Evolutionary conservation across 495 filamentous ascomycete species (phyloP).

Genomic region (Penicillium soppii): DNA sequence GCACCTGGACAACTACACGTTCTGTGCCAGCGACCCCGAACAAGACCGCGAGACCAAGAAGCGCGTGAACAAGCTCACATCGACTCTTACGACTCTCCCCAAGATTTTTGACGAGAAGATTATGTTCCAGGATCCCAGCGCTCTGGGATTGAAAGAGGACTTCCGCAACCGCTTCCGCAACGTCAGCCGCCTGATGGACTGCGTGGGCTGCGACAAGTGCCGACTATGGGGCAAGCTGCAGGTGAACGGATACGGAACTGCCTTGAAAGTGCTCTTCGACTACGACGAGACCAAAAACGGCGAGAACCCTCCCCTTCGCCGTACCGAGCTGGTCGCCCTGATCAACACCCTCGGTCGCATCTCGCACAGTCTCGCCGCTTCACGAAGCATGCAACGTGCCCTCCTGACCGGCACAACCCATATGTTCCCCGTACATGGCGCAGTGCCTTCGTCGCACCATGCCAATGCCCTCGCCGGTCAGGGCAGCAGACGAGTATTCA

Average conservation of each 20-base stretch:
- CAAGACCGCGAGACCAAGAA: constrained; percentile 78
- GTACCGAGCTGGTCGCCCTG: constrained; percentile 90
- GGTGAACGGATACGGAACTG: constrained; percentile 90
- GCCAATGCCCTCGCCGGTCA: constrained; percentile 9
- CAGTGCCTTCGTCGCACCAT: constrained; percentile 21
- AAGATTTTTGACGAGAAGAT: constrained; percentile 90
- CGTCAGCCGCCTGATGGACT: constrained; percentile 95
- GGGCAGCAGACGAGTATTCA: constrained; percentile 23
- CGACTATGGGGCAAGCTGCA: constrained; percentile 98
- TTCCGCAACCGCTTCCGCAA: constrained; percentile 98
- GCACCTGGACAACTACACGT: constrained; percentile 80
- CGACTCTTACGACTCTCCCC: constrained; percentile 59
- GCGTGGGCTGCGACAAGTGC: constrained; percentile 98
- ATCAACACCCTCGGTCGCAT: constrained; percentile 92
- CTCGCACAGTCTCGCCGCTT: constrained; percentile 70
- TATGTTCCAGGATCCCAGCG: constrained; percentile 74
- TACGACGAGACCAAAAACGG: constrained; percentile 78
- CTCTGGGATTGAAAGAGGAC: constrained; percentile 86
- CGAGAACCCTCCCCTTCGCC: constrained; percentile 71
- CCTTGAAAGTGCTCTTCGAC: constrained; percentile 93
- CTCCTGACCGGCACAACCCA: constrained; percentile 41
- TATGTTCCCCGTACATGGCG: constrained; percentile 32
- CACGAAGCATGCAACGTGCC: constrained; percentile 69
- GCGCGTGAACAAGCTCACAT: constrained; percentile 72
- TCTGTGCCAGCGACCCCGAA: constrained; percentile 79